Base-by-base conservation (phyloP, 1,284 basidiomycete species). In the Blastosporella zonata region DNA sequence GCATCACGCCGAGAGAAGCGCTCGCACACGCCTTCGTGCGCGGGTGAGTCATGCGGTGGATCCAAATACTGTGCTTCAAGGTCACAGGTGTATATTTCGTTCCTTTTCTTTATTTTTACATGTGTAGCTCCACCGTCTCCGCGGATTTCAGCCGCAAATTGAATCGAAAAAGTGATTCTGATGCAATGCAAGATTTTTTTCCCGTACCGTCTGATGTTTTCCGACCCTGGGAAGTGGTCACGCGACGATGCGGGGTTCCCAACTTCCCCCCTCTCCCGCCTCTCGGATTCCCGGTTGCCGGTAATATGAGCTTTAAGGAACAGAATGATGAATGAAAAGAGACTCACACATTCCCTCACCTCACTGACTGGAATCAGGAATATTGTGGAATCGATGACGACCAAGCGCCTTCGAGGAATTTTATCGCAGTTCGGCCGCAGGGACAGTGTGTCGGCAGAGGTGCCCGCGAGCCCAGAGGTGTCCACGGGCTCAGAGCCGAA, bases 1-100 rank as follows among this genome's bases (percentile, higher is more conserved):
- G 95, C 54, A 84, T 97, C 47, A 88, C 83, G 12, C 92, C 93
- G 0, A 82, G 88, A 58, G 94, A 97, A 62, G 94, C 93, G 9
- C 74, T 97, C 39, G 67, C 78, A 7, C 95, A 98, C 68, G 83
- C 91, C 0, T 97, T 97, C 70, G 82, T 95, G 51, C 71, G 87
- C 50, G 86, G 86, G 47, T 85, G 61, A 64, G 20, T 28, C n/a
- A 15, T 27, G 29, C 9, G 27, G 13, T 12, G 17, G 33, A 17
- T 15, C 33, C 15, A 8, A 7, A 10, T 13, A 6, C 6, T 29
- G 21, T 25, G 31, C 15, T 47, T 39, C 27, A 20, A 37, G 25
- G 27, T 46, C 20, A 21, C 21, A 21, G 10, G 44, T 36, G 20
- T 25, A 18, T 15, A 9, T 12, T 39, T 23, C 27, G 20, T 29